Percentiles rank a stretch among this genome's conserved stretches.
These are phyloP conservation scores for Chlorencoelia australis DNA, from an alignment of 2,329 filamentous ascomycete genomes.

Conservation along the genomic window DNA sequence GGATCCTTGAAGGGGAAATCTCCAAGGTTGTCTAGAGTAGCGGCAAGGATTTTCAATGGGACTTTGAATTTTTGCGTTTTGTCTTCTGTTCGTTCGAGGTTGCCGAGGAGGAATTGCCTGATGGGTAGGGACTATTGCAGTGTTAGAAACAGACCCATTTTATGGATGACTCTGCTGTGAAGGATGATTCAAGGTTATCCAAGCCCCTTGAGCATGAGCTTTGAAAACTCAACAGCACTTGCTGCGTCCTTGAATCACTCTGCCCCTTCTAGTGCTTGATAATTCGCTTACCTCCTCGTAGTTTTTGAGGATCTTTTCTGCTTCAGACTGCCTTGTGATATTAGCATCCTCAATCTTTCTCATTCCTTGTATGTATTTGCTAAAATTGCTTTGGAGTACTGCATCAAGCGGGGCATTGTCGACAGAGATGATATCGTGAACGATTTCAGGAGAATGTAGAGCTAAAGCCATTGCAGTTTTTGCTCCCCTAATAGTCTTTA, in stretches of 20 bases:
- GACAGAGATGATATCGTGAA: constrained; percentile 68
- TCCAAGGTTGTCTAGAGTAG: constrained; percentile 58
- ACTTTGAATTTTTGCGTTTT: constrained; percentile 64
- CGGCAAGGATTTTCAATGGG: constrained; percentile 61
- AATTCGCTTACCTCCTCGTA: constrained; percentile 69
- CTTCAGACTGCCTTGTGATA: constrained; percentile 62
- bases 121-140: constrained; percentile 53
- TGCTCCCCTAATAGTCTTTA: constrained; percentile 54
- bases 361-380: constrained; percentile 76
- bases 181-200: too few relatives aligned
- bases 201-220: too few relatives aligned
- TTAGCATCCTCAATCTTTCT: constrained; percentile 61
- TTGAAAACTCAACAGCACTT: neutral
- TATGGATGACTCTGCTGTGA: neutral
- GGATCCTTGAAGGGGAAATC: constrained; percentile 83
- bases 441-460: constrained; percentile 54
- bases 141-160: neutral
- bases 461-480: constrained; percentile 88
- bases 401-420: constrained; percentile 89
- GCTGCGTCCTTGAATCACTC: neutral
- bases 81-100: constrained; percentile 51
- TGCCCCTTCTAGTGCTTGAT: too few relatives aligned
- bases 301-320: constrained; percentile 65
- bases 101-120: constrained; percentile 85
- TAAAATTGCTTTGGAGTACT: constrained; percentile 63